Conservation (phyloP, 352 stramenopile genomes). For the Phytopythium montanum region DNA sequence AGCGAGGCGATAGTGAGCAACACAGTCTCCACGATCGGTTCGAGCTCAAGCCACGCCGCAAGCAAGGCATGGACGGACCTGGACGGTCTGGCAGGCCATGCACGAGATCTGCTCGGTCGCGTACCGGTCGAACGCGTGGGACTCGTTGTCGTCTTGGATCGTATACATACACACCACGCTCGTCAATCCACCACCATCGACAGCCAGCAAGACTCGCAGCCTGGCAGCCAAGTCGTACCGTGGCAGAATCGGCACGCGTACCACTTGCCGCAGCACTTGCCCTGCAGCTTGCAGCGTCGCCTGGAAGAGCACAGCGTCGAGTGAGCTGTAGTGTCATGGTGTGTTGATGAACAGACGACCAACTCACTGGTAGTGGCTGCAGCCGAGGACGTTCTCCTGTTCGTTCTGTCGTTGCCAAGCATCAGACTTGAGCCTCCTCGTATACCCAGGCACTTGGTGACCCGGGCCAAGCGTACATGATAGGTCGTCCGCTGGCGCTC, state of each 20-base stretch:
- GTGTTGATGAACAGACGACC: not conserved
- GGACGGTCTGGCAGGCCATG: constrained; percentile 86
- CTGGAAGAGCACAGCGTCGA: constrained; percentile 14
- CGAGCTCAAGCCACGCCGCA: not conserved
- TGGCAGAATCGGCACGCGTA: constrained; percentile 91
- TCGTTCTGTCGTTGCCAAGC: constrained; percentile 32
- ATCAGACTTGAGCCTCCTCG: not conserved
- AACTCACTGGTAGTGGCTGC: constrained; percentile 85
- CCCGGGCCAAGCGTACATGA: constrained; percentile 38
- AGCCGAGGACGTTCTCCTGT: constrained; percentile 63
- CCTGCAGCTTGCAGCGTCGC: constrained; percentile 73
- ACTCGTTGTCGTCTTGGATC: constrained; percentile 81
- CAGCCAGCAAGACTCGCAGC: not conserved
- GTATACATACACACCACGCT: not conserved
- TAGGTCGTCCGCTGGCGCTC: constrained; percentile 46
- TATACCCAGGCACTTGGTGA: not conserved
- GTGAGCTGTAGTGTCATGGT: not conserved
- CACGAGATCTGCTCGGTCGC: constrained; percentile 93
- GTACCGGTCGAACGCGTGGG: constrained; percentile 92
- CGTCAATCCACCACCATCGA: not conserved
- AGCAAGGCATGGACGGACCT: constrained; percentile 27
- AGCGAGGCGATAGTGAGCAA: constrained; percentile 15
- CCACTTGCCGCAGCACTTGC: constrained; percentile 87
- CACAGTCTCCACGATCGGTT: too few relatives aligned
- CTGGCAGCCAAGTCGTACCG: constrained; percentile 29